phyloP scores from a whole-genome alignment of 1,284 basidiomycete species.

The Austropuccinia psidii region DNA sequence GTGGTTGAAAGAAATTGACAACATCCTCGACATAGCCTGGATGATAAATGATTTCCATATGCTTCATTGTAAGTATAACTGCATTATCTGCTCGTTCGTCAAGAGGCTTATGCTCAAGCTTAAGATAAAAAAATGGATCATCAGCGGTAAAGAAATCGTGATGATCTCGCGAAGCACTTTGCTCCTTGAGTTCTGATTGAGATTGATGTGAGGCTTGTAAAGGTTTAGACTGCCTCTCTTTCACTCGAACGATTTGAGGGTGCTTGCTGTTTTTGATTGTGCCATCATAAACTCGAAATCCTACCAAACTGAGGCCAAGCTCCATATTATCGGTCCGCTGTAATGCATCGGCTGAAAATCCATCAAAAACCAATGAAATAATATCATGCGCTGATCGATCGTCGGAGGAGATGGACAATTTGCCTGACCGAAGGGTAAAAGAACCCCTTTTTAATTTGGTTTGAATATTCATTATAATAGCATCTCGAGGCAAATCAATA shows the following conservation, averaged over 20 bases:
- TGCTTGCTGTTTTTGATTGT: constrained; percentile 75
- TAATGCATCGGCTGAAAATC: constrained; percentile 72
- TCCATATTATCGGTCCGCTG: constrained; percentile 82
- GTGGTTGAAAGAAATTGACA: constrained; percentile 86
- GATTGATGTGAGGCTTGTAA: constrained; percentile 43
- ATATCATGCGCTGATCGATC: constrained; percentile 55
- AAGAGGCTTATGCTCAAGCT: constrained; percentile 86
- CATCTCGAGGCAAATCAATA: constrained; percentile 65
- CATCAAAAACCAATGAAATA: constrained; percentile 79
- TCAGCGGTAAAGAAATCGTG: constrained; percentile 35
- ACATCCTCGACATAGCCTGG: constrained; percentile 87
- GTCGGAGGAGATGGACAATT: constrained; percentile 46
- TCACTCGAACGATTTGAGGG: constrained; percentile 88
- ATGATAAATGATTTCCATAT: constrained; percentile 98
- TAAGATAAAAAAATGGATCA: constrained; percentile 85
- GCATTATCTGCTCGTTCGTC: constrained; percentile 89
- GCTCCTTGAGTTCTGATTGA: constrained; percentile 41
- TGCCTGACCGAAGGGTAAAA: constrained; percentile 60
- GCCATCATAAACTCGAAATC: constrained; percentile 83
- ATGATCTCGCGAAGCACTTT: too few relatives aligned
- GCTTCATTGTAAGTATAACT: constrained; percentile 80
- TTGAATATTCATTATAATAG: constrained; percentile 67
- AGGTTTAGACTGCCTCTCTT: constrained; percentile 51
- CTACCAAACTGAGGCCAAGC: constrained; percentile 73
- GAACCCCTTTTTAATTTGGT: constrained; percentile 79